A percentile compares a stretch with the other conserved stretches of the same genome.
These are phyloP conservation scores for Plectosphaerella cucumerina DNA, from an alignment of 2,329 filamentous ascomycete species.

Conservation along the genomic window DNA sequence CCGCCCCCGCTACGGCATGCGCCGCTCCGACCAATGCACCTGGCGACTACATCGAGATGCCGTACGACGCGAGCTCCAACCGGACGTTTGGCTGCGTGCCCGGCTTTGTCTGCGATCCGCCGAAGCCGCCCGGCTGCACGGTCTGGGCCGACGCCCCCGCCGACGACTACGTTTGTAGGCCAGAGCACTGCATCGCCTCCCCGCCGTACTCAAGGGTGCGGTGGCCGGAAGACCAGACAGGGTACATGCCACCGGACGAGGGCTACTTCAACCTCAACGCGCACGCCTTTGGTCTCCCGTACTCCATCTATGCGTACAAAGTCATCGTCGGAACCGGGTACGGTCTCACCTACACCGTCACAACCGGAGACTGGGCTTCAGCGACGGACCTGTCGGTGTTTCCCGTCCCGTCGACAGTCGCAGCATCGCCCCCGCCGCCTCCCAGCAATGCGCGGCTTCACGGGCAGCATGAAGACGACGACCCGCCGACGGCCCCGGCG, in stretches of 20 bases:
- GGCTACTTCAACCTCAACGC: constrained; percentile 62
- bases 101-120: constrained; percentile 46
- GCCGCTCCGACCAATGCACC: constrained; percentile 34
- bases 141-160: constrained; percentile 42
- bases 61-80: constrained; percentile 26
- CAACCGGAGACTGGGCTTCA: constrained; percentile 51
- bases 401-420: constrained; percentile 20
- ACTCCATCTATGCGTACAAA: constrained; percentile 53
- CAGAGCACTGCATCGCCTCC: constrained; percentile 36
- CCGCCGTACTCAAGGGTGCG: constrained; percentile 27
- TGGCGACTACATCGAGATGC: constrained; percentile 16
- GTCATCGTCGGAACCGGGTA: constrained; percentile 27
- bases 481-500: constrained; percentile 26
- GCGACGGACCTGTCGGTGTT: constrained; percentile 41
- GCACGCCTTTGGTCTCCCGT: constrained; percentile 55
- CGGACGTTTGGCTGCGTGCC: constrained; percentile 49
- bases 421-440: constrained; percentile 11
- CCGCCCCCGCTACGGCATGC: too few relatives aligned
- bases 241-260: constrained; percentile 45
- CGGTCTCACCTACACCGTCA: constrained; percentile 35
- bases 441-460: not conserved
- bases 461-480: constrained; percentile 9
- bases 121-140: constrained; percentile 43
- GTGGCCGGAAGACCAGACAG: constrained; percentile 41
- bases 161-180: constrained; percentile 41